Evolutionary conservation across 768 basidiomycete species (phyloP), one percentile per base, ranked within the genome.

Genomic region (Termitomyces heimii): DNA sequence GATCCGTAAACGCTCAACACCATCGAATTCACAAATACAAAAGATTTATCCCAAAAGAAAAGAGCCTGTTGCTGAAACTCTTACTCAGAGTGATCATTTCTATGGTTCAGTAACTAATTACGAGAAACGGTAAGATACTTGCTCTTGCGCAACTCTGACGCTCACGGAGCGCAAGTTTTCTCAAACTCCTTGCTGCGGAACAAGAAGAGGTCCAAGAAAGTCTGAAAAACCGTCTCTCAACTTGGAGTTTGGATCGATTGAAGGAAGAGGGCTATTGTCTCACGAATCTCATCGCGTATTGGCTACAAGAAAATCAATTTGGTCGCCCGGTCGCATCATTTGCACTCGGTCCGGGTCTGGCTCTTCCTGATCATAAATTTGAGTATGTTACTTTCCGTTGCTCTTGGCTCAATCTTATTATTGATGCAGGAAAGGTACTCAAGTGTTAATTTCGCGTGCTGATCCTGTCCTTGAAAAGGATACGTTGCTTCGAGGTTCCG

Each of bases 231-330:
- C 82, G 92, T 35, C 75, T 94, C 16, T 75, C 82, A 1, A 80
- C 77, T 16, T 92, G 91, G 92, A 75, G 82, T 12, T 55, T 86
- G 4, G 72, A 77, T 28, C 77, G 81, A 22, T 71, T 93, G 43
- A 71, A 77, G 60, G 72, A 79, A n/a, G 86, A 88, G 62, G 92
- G 92, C 0, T 92, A 90, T 63, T 82, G 84, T 52, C 65, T 94
- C 32, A 85, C 83, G 0, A 82, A 75, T 18, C 71, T 92, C 24
- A 77, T 71, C 16, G 89, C 81, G 0, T 92, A 79, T 65, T 91
- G 88, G 89, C 67, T 86, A 39, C 77, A 83, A 55, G 76, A 73
- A n/a, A 81, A 77, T 24, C 79, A 81, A 55, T 85, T 81, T 67
- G 87, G 85, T 0, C 79, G 80, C 40, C 84, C 83, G 1, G 78